Base-by-base conservation (phyloP, 2,329 filamentous ascomycete genomes). In the Lachnum nothofagi region DNA sequence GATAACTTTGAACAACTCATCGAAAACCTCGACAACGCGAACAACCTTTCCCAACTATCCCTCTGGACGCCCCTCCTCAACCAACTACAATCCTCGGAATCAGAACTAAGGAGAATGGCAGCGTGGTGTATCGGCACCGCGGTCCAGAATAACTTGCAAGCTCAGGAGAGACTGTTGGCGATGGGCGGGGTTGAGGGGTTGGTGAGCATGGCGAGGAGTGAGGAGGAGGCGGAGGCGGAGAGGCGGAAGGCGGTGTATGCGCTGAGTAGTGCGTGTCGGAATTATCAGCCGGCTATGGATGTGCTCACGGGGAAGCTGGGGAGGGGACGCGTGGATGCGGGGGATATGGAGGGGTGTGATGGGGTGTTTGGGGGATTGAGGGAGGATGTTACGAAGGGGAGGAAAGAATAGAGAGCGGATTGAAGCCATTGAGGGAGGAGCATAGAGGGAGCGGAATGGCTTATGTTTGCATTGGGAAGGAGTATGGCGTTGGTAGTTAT, bases 51-150 rank as follows among this genome's bases (percentile, higher is more conserved):
- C 57, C 79, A 79, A 23, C 72, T 96, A 17, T 78, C 78, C 5
- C 76, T 97, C 25, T 98, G 93, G 93, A 78, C 79, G 9, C 88
- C 88, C 8, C 74, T 98, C 33, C 73, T 96, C 9, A 70, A 75
- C 7, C 80, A 86, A 55, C 74, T 98, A 12, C 73, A 76, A 42
- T 77, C 83, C 61, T 74, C 78, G 9, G 85, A 93, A 63, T 65
- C 75, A 5, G 86, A 93, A 55, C 73, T 95, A 63, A 77, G 91
- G 56, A 82, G 76, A 61, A 90, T 89, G 79, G 91, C 91, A 2
- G 90, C 90, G n/a, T 95, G 89, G 88, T 96, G 90, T 71, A 74
- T 93, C 50, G 89, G 88, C 43, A 96, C 91, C 5, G 91, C 93
- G 8, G 93, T 98, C 51, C 91, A 97, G 76, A 98, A 98, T 72